Evolutionary conservation across 2,329 filamentous ascomycete species (phyloP), one percentile per base, ranked within the genome.

Genomic region (Fusarium siculi): DNA sequence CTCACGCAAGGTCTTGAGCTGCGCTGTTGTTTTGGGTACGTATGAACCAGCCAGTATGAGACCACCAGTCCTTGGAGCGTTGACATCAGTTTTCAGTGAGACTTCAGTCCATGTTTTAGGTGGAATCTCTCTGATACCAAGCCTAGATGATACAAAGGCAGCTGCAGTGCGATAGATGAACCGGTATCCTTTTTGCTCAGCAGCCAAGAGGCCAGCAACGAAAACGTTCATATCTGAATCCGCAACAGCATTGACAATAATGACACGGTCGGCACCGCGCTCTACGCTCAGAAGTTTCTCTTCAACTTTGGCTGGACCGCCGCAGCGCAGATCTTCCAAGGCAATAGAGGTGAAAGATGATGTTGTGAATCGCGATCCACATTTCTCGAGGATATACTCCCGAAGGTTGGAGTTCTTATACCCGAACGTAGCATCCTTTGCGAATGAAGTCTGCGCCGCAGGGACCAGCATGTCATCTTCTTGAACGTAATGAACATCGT

Each of bases 151-250:
- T 5, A 85, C 82, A 39, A 85, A 84, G 0, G 82, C 82, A 1
- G 83, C 83, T 2, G 80, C 83, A 0, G 82, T 83, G 6, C 83
- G 79, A 65, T 80, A 85, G 1, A 85, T 70, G 53, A 81, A 84
- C 3, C 79, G 76, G 32, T 78, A 80, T 0, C 80, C 79, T 2
- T 67, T 34, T 32, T 74, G 74, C 14, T 80, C 77, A 1, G 81
- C 81, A 15, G 75, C 60, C 1, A 89, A 77, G 7, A 89, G 78
- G 0, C 86, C 88, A 1, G 84, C 80, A 0, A 89, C 83, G 16
- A 90, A 85, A 15, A 88, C 84, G 60, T 88, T 85, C 82, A 89
- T 87, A 63, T 90, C 87, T 9, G 84, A 82, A 62, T 89, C 87
- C 4, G 84, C 83, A 0, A 84, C 86, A 4, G 87, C 85, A 70